Evolutionary conservation across 2,329 filamentous ascomycete genomes (phyloP), one percentile per base, ranked within the genome.

Genomic region (Annulohypoxylon truncatum): DNA sequence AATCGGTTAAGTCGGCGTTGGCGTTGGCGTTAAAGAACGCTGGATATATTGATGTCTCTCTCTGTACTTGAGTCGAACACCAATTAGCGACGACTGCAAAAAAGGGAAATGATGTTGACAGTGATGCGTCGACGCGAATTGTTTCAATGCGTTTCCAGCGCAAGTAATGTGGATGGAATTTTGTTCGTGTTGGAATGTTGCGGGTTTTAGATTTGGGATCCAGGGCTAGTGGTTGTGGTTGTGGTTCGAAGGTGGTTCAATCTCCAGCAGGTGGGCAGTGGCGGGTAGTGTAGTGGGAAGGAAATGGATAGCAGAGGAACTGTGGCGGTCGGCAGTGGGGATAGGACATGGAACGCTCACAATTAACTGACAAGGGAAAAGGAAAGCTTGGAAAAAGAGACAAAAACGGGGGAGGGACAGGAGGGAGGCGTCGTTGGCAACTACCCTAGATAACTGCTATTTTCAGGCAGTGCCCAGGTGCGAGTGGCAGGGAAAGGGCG

Each of bases 211-310:
- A 55, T 60, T 55, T 15, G 62, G 50, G 47, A 20, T 53, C 33
- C 31, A 53, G 35, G 52, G 26, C 24, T 54, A 31, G 31, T 53
- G 31, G 63, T 69, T 42, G 44, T 48, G 24, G 44, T 46, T 26
- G 42, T 48, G 65, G 61, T 65, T 68, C 64, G 65, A 68, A 68
- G 61, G 67, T 70, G 67, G 61, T 69, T 69, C 67, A 69, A 63
- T 59, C 31, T 58, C 42, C 20, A 40, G 53, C 26, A 52, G 40
- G 57, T 26, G 22, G 42, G 29, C 26, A 56, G 42, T 15, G 48
- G 48, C 9, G 47, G 24, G 44, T 20, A 18, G 40, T 48, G 44
- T 28, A 29, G 24, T 48, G 44, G 24, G 22, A 26, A 29, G 15
- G 26, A 15, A 29, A 26, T 26, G 8, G 26, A 42, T 20, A 42